Evolutionary conservation across 1,139 yeast genomes (phyloP).

Genomic region (Nadsonia starkeyi-henricii): DNA sequence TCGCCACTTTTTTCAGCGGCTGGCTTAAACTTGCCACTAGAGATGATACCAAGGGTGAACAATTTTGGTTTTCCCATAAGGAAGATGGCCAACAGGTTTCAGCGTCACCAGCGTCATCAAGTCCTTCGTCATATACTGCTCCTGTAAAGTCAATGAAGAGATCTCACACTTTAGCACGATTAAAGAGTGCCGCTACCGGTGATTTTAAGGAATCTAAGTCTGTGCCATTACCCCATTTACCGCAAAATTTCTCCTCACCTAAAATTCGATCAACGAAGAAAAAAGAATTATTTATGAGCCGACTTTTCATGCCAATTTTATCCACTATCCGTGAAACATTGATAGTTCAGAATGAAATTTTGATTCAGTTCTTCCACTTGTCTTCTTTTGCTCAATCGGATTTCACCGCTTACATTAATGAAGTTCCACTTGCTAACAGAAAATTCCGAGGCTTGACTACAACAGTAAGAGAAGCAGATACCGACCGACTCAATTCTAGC

Average conservation of each 20-base stretch:
- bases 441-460: slow-evolving; percentile 15
- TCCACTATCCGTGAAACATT: slow-evolving; percentile 29
- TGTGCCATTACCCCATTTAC: neutral
- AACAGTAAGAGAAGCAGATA: slow-evolving; percentile 28
- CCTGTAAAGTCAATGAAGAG: slow-evolving; percentile 17
- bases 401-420: slow-evolving; percentile 35
- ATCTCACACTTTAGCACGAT: slow-evolving; percentile 20
- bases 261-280: slow-evolving; percentile 1
- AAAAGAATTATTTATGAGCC: slow-evolving; percentile 2
- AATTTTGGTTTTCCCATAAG: neutral
- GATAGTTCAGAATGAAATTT: slow-evolving; percentile 49
- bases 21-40: slow-evolving; percentile 14
- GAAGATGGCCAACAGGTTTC: neutral
- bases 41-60: neutral
- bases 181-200: slow-evolving; percentile 5
- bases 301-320: slow-evolving; percentile 15
- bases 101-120: neutral
- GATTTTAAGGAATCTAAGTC: neutral
- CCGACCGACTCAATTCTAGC: slow-evolving; percentile 41
- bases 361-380: slow-evolving; percentile 53
- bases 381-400: slow-evolving; percentile 34
- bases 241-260: neutral
- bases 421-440: slow-evolving; percentile 24
- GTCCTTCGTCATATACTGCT: neutral
- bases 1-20: slow-evolving; percentile 20